Evolutionary conservation across 2,329 filamentous ascomycete genomes (phyloP).

Genomic region (Sphaerulina musiva): DNA sequence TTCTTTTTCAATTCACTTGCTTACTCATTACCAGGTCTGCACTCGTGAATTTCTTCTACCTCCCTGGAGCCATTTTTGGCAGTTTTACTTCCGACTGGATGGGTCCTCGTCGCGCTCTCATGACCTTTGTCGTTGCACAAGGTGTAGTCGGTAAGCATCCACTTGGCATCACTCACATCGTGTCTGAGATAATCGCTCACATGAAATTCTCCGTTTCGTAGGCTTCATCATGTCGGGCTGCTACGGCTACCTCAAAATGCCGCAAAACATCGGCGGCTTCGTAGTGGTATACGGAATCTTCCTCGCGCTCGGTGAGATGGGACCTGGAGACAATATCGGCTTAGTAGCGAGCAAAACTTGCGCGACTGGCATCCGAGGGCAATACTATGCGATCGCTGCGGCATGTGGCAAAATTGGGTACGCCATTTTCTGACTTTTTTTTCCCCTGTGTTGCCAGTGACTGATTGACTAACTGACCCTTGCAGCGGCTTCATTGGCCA

Average conservation of each 20-base stretch:
- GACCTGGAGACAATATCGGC: slow-evolving; percentile 87
- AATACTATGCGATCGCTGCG: slow-evolving; percentile 65
- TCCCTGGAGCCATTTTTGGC: slow-evolving; percentile 73
- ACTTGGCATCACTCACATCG: too few species aligned
- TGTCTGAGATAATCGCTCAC: too few species aligned
- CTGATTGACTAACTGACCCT: not conserved
- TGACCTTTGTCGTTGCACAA: slow-evolving; percentile 64
- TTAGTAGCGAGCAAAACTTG: slow-evolving; percentile 80
- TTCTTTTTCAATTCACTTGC: not conserved
- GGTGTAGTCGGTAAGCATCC: slow-evolving; percentile 41
- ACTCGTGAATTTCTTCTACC: slow-evolving; percentile 80
- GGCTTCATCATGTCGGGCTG: slow-evolving; percentile 85
- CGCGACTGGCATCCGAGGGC: slow-evolving; percentile 74
- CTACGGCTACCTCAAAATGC: slow-evolving; percentile 62
- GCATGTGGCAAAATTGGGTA: slow-evolving; percentile 60
- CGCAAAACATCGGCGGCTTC: slow-evolving; percentile 64
- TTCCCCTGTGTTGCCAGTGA: not conserved
- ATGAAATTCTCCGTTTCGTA: slow-evolving; percentile 36
- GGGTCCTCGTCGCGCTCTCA: slow-evolving; percentile 69
- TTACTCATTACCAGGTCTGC: slow-evolving; percentile 37
- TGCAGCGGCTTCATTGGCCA: slow-evolving; percentile 73
- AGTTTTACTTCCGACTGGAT: slow-evolving; percentile 71
- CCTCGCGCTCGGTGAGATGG: slow-evolving; percentile 67
- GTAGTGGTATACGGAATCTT: slow-evolving; percentile 76
- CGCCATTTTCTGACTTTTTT: not conserved